A percentile compares a stretch with the other conserved stretches of the same genome.
phyloP scores from a whole-genome alignment of 139 green algal genomes.

The Protoeuglena noctilucae region DNA sequence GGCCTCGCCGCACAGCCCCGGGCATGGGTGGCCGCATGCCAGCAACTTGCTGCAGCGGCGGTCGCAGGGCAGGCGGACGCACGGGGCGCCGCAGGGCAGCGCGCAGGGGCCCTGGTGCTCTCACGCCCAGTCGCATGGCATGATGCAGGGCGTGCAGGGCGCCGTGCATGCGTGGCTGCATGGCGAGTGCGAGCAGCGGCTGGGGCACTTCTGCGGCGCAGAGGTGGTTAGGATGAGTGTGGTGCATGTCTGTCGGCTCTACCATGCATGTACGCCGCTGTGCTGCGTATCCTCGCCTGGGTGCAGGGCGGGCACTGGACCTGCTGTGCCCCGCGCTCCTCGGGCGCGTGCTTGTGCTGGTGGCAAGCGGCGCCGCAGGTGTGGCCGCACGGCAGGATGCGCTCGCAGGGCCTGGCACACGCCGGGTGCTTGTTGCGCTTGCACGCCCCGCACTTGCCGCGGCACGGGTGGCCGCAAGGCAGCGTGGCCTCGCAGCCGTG shows the following conservation, averaged over 20 bases:
- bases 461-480: too few species aligned
- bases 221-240: too few species aligned
- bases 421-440: too few species aligned
- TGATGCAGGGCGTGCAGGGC: constrained; percentile 29
- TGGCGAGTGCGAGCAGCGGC: constrained; percentile 9
- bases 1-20: constrained; percentile 28
- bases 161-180: constrained; percentile 16
- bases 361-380: background rate
- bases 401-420: too few species aligned
- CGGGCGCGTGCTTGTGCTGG: background rate
- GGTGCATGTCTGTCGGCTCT: too few species aligned
- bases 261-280: too few species aligned
- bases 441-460: too few species aligned
- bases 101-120: constrained; percentile 30
- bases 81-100: constrained; percentile 44
- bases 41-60: constrained; percentile 27
- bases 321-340: background rate
- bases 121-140: constrained; percentile 41
- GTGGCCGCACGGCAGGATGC: background rate
- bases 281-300: too few species aligned
- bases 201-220: too few species aligned
- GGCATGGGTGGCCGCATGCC: constrained; percentile 34
- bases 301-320: background rate
- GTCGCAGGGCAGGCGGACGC: constrained; percentile 44
- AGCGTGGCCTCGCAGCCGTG: too few species aligned